Evolutionary conservation across 148 eudicot genomes (phyloP), one percentile per base, ranked within the genome.

Genomic region (Diospyros lotus): DNA sequence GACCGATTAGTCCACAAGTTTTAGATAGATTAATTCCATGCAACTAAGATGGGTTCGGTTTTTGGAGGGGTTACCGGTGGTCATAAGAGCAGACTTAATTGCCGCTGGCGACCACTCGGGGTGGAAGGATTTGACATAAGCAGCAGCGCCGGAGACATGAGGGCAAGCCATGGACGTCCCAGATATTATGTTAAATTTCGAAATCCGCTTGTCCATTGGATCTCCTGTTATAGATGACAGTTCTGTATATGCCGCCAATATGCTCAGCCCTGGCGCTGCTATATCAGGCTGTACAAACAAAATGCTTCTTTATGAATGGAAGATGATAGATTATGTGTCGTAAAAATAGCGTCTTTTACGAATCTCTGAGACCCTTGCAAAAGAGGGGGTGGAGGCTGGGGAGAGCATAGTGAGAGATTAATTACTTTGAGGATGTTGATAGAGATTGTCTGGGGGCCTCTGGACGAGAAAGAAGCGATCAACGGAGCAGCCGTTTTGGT

Each of bases 111-210:
- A 93, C 98, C 98, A 93, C 8, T 76, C 78, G 5, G 98, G 98
- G 64, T 87, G 98, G 77, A 89, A 88, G 11, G 89, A 55, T 74
- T 91, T 91, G 75, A 93, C 87, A 76, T 91, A 93, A 48, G 94
- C 92, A 1, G 88, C 90, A 3, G 94, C 97, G 2, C 82, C 94
- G 0, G 98, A 48, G 39, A 79, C 91, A 78, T 94, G 98, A 69
- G 98, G 98, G 56, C 84, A 76, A 63, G 98, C 87, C 98, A 94
- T 94, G 53, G 98, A 94, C 1, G 97, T 93, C 8, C 98, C 98
- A 1, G 97, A 87, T 9, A 80, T 48, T 58, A 93, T 75, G 78
- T 87, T 84, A 73, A 76, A 93, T 58, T 73, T 54, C 6, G 72
- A 69, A 50, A 53, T 51, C 5, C 97, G 84, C 1, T 58, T 84